Evolutionary conservation across 2,329 filamentous ascomycete genomes (phyloP).

Genomic region (Chrysosporium keratinophilum): DNA sequence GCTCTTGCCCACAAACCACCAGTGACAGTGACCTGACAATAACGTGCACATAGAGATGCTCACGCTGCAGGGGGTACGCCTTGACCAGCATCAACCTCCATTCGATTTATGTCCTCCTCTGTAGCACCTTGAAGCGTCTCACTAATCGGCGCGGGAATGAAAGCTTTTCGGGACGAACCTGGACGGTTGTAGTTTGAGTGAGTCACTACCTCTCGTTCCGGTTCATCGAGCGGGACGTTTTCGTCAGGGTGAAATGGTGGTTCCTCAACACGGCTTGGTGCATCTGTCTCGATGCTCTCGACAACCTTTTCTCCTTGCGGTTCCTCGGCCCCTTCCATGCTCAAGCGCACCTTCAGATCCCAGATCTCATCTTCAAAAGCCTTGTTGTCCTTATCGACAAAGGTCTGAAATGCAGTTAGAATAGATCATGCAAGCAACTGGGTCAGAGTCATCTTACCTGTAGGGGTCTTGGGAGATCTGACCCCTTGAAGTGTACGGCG

Average conservation of each 20-base stretch:
- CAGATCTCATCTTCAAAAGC: conserved; percentile 31
- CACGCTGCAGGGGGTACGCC: background rate
- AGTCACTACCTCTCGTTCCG: background rate
- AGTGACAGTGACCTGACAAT: background rate
- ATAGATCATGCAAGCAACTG: background rate
- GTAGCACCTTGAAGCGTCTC: conserved; percentile 2
- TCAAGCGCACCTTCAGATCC: conserved; percentile 18
- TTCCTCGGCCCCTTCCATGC: conserved; percentile 3
- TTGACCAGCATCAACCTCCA: conserved; percentile 3
- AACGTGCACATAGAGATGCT: background rate
- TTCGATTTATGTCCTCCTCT: background rate
- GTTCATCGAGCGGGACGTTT: background rate
- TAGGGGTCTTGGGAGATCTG: conserved; percentile 27
- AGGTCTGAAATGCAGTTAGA: conserved; percentile 25
- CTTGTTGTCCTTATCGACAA: conserved; percentile 43
- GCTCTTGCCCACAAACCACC: background rate
- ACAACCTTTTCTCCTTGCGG: conserved; percentile 1
- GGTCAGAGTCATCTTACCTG: conserved; percentile 24
- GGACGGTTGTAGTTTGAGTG: background rate
- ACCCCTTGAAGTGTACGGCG: conserved; percentile 29
- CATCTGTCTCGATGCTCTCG: background rate
- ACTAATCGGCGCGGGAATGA: background rate
- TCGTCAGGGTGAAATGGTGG: background rate
- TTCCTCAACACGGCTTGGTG: background rate
- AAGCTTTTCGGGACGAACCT: background rate